Evolutionary conservation across 805 yeast species (phyloP).

Genomic region (Phaffomyces opuntiae): DNA sequence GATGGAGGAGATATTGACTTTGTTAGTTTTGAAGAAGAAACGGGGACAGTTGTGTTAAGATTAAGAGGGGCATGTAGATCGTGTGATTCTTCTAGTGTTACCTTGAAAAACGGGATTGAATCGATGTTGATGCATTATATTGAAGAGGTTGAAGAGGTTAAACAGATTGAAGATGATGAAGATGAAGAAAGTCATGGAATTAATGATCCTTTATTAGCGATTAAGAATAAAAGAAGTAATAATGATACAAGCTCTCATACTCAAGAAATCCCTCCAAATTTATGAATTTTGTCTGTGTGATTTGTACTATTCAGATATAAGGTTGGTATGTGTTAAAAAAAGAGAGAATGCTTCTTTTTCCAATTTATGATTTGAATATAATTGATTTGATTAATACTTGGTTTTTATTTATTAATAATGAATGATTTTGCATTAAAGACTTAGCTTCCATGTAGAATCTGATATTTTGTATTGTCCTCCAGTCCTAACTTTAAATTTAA

Average conservation of each 20-base stretch:
- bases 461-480: too few species aligned
- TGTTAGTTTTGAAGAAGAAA: slow-evolving; percentile 50
- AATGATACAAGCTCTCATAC: too few species aligned
- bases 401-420: neutral
- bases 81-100: slow-evolving; percentile 61
- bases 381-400: neutral
- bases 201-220: slow-evolving; percentile 11
- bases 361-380: neutral
- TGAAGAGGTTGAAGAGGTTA: slow-evolving; percentile 58
- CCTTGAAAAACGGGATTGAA: slow-evolving; percentile 63
- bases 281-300: neutral
- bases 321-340: too few species aligned
- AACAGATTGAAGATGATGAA: slow-evolving; percentile 39
- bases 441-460: neutral
- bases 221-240: slow-evolving; percentile 9
- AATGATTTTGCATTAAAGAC: neutral
- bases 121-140: slow-evolving; percentile 64
- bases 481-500: too few species aligned
- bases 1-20: slow-evolving; percentile 74
- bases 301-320: too few species aligned
- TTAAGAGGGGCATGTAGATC: slow-evolving; percentile 67
- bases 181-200: slow-evolving; percentile 7
- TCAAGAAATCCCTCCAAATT: slow-evolving; percentile 14
- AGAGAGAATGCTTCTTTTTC: too few species aligned
- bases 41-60: slow-evolving; percentile 52